Conservation (phyloP, 257 asterid species). For the Ligustrum vulgare region DNA sequence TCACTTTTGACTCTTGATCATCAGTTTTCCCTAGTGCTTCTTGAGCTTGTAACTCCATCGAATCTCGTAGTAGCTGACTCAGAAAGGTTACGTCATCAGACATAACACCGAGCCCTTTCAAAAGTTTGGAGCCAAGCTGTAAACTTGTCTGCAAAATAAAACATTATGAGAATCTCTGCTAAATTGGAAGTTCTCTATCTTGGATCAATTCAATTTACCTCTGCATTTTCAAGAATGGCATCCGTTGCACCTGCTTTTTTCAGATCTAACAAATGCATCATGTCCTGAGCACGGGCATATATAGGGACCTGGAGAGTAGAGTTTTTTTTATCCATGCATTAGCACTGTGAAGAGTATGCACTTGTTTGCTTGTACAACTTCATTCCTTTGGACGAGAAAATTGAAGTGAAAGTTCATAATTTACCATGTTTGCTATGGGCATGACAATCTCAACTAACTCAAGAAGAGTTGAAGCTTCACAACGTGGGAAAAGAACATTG, state of each 20-base stretch:
- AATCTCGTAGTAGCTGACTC: conserved; percentile 71
- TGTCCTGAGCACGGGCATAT: conserved; percentile 91
- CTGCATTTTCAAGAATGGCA: conserved; percentile 90
- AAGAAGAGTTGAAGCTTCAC: neutral
- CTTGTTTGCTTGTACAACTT: neutral
- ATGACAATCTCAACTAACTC: neutral
- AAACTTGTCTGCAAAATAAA: conserved; percentile 71
- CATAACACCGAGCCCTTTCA: conserved; percentile 92
- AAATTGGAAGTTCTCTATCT: neutral
- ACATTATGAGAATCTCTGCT: conserved; percentile 24
- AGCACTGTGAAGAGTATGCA: conserved; percentile 2
- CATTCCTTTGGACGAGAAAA: neutral
- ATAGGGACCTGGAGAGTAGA: conserved; percentile 64
- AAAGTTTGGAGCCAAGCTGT: conserved; percentile 93
- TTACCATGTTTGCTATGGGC: neutral
- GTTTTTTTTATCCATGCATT: conserved; percentile 18
- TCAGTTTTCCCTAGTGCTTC: conserved; percentile 55
- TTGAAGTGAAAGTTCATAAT: neutral
- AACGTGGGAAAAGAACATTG: conserved; percentile 5
- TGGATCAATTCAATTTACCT: conserved; percentile 47
- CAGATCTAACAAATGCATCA: conserved; percentile 77
- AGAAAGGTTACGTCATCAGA: conserved; percentile 85
- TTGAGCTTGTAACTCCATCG: conserved; percentile 95
- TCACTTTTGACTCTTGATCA: conserved; percentile 45
- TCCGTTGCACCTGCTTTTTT: conserved; percentile 97